Evolutionary conservation across 1,284 basidiomycete species (phyloP), one percentile per base, ranked within the genome.

Genomic region (Cryptococcus sp.): DNA sequence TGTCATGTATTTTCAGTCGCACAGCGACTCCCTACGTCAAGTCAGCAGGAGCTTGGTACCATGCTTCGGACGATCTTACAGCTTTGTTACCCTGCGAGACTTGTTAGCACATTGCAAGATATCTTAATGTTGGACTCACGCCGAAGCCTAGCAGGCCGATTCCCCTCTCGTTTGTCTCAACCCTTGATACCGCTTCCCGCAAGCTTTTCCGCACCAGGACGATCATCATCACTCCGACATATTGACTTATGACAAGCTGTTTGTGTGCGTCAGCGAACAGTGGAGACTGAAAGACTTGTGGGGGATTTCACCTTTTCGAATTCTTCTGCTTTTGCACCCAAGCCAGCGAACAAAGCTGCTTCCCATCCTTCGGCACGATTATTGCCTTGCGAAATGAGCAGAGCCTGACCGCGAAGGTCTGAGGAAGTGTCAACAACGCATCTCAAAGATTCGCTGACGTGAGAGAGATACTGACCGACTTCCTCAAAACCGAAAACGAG

Each of bases 291-390:
- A 10, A 35, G 3, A 35, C 31, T 8, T 35, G 31, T 35, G 8
- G 31, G 8, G 8, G 8, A 35, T 4, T 62, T 8, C 16, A 73
- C 69, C 55, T 65, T 69, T 45, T 74, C 72, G 31, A 67, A 76
- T 20, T 68, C 62, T 11, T 60, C 64, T 23, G 80, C 66, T 23
- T 79, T 75, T 3, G 71, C 60, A 25, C 84, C 83, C 3, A 86
- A 74, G 71, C 81, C 84, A 0, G 69, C 60, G 42, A 82, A 74
- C n/a, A 85, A 73, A 31, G 75, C 70, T 4, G 71, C 54, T 68
- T 84, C 83, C 85, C 85, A 86, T 45, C 81, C 78, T 17, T 80
- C 68, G 0, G 84, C 84, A 17, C 84, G 80, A 53, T 75, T 56
- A 25, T 56, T 67, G 1, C 73, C 73, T 42, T 74, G 74, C 6